Base-by-base conservation (phyloP, 805 yeast genomes). In the Yamadazyma sp. region DNA sequence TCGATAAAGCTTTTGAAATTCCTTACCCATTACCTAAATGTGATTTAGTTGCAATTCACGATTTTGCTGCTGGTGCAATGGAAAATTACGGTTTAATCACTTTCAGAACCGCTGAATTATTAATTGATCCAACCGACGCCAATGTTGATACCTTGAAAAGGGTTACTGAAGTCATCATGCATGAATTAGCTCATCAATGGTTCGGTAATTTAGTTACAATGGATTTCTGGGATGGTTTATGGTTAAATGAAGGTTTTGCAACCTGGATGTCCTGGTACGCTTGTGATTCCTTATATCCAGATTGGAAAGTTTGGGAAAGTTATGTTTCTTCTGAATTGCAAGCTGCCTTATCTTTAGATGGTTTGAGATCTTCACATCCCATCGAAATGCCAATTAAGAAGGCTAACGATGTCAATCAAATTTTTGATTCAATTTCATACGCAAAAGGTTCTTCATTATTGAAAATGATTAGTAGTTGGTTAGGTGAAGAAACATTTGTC, bases 151-250 rank as follows among this genome's bases (percentile, higher is more conserved):
- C 82, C 46, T 76, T 78, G 56, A 80, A 78, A 56, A 73, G 89
- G 57, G 93, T 85, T 25, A 83, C 88, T 23, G 91, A 85, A 54
- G 93, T 85, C 31, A 88, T 85, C 29, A 86, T 82, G 65, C 95
- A 85, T 65, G 95, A 85, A 64, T 73, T 85, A 65, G 93, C 94
- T 32, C 95, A 85, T 60, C 95, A 85, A 67, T 85, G 95, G 95
- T 85, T 85, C 52, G 95, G 95, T 55, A 82, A 85, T 60, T 70
- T 85, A 61, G 94, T 85, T 41, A 85, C 95, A 36, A 85, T 85
- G 94, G 89, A 84, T 53, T 85, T 86, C 82, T 85, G 95, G 95
- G 86, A 83, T 60, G 91, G 86, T 46, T 73, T 85, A 52, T 85
- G 93, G 91, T 73, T 85, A 50, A 85, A 85, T 56, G 95, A 85